Evolutionary conservation across 1,284 basidiomycete genomes (phyloP).

Genomic region (Apiotrichum veenhuisii): DNA sequence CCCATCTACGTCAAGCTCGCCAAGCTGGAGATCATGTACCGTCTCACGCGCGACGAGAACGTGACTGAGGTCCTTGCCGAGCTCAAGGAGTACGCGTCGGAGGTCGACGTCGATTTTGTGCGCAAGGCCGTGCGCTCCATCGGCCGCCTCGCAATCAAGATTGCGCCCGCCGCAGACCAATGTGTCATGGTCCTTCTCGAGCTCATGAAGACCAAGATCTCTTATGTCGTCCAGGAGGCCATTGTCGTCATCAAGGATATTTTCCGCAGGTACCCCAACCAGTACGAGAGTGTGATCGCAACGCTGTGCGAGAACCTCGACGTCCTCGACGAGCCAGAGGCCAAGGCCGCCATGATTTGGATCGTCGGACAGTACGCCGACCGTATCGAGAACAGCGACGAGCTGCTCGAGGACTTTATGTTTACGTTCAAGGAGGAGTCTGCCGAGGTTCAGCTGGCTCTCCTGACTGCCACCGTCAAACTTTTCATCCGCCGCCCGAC

Average conservation of each 20-base stretch:
- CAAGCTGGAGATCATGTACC: conserved; percentile 98
- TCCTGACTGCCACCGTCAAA: conserved; percentile 93
- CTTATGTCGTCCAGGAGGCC: conserved; percentile 96
- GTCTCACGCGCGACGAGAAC: conserved; percentile 84
- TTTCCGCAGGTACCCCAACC: conserved; percentile 95
- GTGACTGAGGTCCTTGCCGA: conserved; percentile 92
- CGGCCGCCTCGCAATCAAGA: conserved; percentile 93
- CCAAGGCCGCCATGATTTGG: conserved; percentile 97
- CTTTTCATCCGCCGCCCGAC: conserved; percentile 93
- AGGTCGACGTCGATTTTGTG: conserved; percentile 98
- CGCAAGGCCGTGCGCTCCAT: conserved; percentile 91
- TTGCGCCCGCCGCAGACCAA: conserved; percentile 84
- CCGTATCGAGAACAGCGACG: conserved; percentile 94
- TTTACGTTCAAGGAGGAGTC: conserved; percentile 92
- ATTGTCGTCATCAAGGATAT: conserved; percentile 99
- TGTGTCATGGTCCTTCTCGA: conserved; percentile 92
- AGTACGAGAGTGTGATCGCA: conserved; percentile 95
- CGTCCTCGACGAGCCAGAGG: conserved; percentile 95
- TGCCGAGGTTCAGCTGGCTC: conserved; percentile 89
- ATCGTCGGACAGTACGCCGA: conserved; percentile 97
- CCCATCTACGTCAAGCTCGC: conserved; percentile 97
- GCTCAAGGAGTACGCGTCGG: conserved; percentile 95
- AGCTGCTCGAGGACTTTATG: conserved; percentile 83
- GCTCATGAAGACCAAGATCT: conserved; percentile 85
- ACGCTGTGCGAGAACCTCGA: conserved; percentile 92